Conservation (phyloP, 116 monocot genomes). For the Papilionanthe hybrid region DNA sequence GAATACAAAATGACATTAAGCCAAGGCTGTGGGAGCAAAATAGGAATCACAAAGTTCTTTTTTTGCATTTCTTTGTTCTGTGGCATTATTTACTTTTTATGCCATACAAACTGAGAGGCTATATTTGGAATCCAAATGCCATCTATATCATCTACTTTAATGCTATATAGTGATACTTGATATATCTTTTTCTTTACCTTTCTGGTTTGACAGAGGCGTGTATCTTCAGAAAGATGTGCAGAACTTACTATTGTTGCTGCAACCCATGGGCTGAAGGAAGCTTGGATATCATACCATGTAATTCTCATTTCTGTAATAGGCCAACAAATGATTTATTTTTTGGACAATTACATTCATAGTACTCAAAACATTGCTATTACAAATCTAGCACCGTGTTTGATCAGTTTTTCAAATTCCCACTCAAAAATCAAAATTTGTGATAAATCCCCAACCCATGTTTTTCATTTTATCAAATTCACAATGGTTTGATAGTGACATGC, state of each 20-base stretch:
- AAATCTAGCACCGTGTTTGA: too few relatives aligned
- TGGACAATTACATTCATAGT: too few relatives aligned
- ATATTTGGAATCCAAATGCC: neutral
- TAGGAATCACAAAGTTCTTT: neutral
- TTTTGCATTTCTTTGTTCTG: neutral
- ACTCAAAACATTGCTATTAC: too few relatives aligned
- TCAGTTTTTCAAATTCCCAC: too few relatives aligned
- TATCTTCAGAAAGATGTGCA: slow-evolving; percentile 83
- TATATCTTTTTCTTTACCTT: neutral
- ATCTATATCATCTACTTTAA: neutral
- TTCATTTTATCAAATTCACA: too few relatives aligned
- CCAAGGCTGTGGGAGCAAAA: neutral
- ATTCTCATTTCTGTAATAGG: slow-evolving; percentile 3
- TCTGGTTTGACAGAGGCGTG: slow-evolving; percentile 52
- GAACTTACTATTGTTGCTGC: slow-evolving; percentile 82
- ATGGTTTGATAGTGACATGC: too few relatives aligned
- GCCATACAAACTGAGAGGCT: neutral
- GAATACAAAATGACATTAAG: neutral
- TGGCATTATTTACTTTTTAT: neutral
- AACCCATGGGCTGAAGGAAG: slow-evolving; percentile 92
- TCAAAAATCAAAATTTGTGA: too few relatives aligned
- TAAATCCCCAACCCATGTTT: too few relatives aligned
- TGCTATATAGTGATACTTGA: neutral
- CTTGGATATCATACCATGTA: slow-evolving; percentile 98
- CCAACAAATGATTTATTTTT: neutral